Conservation (phyloP, 345 rosid genomes). For the Rhodamnia argentea region DNA sequence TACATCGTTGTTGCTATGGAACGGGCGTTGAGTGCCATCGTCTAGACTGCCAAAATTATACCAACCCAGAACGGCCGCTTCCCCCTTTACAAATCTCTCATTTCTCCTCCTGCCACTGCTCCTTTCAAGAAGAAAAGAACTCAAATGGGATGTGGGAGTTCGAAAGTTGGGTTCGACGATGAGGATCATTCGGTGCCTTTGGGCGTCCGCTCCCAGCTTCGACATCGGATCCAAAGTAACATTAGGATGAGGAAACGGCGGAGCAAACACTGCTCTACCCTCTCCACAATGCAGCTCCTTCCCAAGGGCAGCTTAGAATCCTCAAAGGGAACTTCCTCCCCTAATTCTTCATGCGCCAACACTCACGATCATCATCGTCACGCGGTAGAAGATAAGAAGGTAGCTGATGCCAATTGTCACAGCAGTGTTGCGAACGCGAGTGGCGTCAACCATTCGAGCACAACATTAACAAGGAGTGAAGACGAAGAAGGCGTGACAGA, state of each 20-base stretch:
- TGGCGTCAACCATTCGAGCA: conserved; percentile 3
- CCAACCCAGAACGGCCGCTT: neutral
- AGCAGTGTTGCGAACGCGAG: neutral
- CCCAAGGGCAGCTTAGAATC: neutral
- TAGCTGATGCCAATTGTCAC: neutral
- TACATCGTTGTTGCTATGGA: neutral
- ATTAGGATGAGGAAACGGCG: neutral
- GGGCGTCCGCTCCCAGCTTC: neutral
- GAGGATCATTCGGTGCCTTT: neutral
- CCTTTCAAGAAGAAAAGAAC: neutral
- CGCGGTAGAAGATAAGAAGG: neutral
- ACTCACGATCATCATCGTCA: neutral
- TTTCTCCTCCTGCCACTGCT: neutral
- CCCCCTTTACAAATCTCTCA: neutral
- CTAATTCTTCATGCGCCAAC: neutral
- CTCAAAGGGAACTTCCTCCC: neutral
- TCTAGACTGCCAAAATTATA: neutral
- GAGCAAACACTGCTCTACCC: neutral
- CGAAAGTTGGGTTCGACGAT: neutral
- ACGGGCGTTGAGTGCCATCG: neutral
- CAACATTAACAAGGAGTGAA: neutral
- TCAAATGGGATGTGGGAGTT: neutral
- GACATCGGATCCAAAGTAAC: neutral
- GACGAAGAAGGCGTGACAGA: neutral
- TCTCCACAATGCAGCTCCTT: neutral